Percentiles rank a stretch among this genome's conserved stretches.
phyloP scores from a whole-genome alignment of 257 asterid species.

The Phtheirospermum japonicum region DNA sequence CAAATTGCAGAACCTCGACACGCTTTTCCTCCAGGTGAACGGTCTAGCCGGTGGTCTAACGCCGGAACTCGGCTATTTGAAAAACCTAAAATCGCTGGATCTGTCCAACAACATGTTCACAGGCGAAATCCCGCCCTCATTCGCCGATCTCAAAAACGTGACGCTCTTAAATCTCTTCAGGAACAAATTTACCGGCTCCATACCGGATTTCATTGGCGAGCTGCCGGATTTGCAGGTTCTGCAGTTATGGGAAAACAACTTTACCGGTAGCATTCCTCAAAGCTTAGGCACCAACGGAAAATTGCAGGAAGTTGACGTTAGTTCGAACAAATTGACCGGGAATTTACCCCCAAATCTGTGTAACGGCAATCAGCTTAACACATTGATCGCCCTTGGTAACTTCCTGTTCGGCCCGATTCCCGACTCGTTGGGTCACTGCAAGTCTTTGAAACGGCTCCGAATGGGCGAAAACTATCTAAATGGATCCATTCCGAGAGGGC shows the following conservation, averaged over 20 bases:
- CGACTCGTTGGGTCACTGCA: slow-evolving; percentile 60
- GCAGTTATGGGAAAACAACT: slow-evolving; percentile 83
- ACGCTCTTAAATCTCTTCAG: slow-evolving; percentile 70
- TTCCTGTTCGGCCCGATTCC: slow-evolving; percentile 76
- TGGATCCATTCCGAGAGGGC: slow-evolving; percentile 71
- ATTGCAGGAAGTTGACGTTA: slow-evolving; percentile 54
- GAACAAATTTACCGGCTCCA: slow-evolving; percentile 70
- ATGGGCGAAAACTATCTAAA: slow-evolving; percentile 78
- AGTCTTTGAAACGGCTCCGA: slow-evolving; percentile 55
- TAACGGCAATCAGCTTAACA: slow-evolving; percentile 47
- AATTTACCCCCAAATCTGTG: slow-evolving; percentile 64
- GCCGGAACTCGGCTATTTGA: slow-evolving; percentile 57
- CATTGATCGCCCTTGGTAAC: slow-evolving; percentile 61
- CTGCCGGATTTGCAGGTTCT: slow-evolving; percentile 67
- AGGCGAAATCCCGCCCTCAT: slow-evolving; percentile 60
- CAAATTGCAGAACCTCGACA: slow-evolving; percentile 55
- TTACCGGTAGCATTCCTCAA: slow-evolving; percentile 73
- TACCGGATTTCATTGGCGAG: slow-evolving; percentile 66
- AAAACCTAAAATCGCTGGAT: slow-evolving; percentile 65
- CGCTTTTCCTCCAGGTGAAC: slow-evolving; percentile 75
- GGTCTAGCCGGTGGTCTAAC: slow-evolving; percentile 50
- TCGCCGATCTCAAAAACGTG: slow-evolving; percentile 55
- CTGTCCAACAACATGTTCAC: slow-evolving; percentile 65
- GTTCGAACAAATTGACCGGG: slow-evolving; percentile 77
- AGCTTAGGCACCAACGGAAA: slow-evolving; percentile 65